A percentile compares a stretch with the other conserved stretches of the same genome.
Evolutionary conservation across 2,329 filamentous ascomycete species (phyloP).

Genomic region (Lachnellula cervina): DNA sequence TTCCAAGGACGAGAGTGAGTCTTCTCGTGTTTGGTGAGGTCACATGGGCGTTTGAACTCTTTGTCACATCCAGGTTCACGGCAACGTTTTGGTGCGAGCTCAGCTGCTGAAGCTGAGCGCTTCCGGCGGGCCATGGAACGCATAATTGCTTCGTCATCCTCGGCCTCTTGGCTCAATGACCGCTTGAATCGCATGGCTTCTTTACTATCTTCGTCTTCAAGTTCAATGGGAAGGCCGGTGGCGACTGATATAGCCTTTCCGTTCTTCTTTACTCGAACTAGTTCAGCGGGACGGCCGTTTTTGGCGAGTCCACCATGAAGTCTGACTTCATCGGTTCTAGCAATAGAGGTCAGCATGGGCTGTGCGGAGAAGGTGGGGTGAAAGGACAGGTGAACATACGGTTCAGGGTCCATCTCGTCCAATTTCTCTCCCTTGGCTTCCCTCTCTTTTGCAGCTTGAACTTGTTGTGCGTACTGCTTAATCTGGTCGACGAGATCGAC

Average conservation of each 20-base stretch:
- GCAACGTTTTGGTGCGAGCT: slow-evolving; percentile 76
- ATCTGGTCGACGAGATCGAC: slow-evolving; percentile 95
- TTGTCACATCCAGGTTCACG: slow-evolving; percentile 73
- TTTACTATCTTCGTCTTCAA: slow-evolving; percentile 42
- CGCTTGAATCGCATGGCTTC: slow-evolving; percentile 55
- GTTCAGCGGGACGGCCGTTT: slow-evolving; percentile 77
- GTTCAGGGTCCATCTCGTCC: slow-evolving; percentile 53
- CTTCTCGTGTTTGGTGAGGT: slow-evolving; percentile 97
- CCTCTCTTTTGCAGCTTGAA: slow-evolving; percentile 69
- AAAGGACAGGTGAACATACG: slow-evolving; percentile 39
- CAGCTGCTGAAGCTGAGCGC: slow-evolving; percentile 84
- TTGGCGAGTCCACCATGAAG: slow-evolving; percentile 76
- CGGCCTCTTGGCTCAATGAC: slow-evolving; percentile 62
- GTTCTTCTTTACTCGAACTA: slow-evolving; percentile 76
- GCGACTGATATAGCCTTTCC: slow-evolving; percentile 75
- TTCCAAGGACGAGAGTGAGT: slow-evolving; percentile 97
- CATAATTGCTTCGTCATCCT: slow-evolving; percentile 76
- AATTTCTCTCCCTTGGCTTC: slow-evolving; percentile 50
- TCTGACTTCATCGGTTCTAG: slow-evolving; percentile 66
- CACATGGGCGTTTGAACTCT: slow-evolving; percentile 94
- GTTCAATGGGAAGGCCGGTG: slow-evolving; percentile 61
- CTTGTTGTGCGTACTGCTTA: slow-evolving; percentile 78
- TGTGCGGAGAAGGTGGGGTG: slow-evolving; percentile 4
- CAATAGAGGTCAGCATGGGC: slow-evolving; percentile 25
- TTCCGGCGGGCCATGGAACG: slow-evolving; percentile 94